Evolutionary conservation across 2,329 filamentous ascomycete species (phyloP).

Genomic region (Fusarium marasasianum): DNA sequence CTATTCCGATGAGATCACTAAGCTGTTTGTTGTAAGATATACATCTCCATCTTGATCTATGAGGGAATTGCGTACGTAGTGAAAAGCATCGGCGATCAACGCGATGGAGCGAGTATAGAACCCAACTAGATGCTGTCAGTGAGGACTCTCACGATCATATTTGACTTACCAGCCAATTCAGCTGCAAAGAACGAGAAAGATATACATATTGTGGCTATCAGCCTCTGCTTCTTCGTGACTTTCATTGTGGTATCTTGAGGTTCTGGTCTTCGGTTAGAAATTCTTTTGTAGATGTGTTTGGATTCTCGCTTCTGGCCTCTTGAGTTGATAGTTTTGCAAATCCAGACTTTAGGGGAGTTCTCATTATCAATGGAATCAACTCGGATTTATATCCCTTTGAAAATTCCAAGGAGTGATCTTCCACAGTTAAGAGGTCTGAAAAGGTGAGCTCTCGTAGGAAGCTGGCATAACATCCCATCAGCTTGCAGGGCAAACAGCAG

Average conservation of each 20-base stretch:
- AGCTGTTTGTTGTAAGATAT: slow-evolving; percentile 55
- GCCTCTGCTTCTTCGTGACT: slow-evolving; percentile 53
- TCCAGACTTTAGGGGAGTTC: background rate
- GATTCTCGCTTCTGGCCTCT: background rate
- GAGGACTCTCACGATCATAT: background rate
- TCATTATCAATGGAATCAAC: background rate
- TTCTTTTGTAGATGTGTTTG: background rate
- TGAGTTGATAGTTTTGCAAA: background rate
- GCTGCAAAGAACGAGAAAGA: slow-evolving; percentile 62
- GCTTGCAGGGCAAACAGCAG: slow-evolving; percentile 13
- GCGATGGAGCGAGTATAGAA: slow-evolving; percentile 77
- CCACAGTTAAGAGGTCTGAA: slow-evolving; percentile 5
- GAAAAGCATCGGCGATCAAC: slow-evolving; percentile 80
- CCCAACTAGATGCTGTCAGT: slow-evolving; percentile 57
- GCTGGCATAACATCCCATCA: slow-evolving; percentile 8
- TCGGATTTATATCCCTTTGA: background rate
- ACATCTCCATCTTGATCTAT: background rate
- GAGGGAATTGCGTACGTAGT: slow-evolving; percentile 60
- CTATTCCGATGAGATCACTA: slow-evolving; percentile 76
- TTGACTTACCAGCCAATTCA: slow-evolving; percentile 57
- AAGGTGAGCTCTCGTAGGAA: background rate
- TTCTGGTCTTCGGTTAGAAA: background rate
- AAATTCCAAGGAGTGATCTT: background rate
- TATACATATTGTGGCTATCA: slow-evolving; percentile 59
- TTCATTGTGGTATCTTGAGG: slow-evolving; percentile 6